Percentiles rank a stretch among this genome's conserved stretches.
Conservation (phyloP, 805 yeast species). For the Candida yuanshanica region DNA sequence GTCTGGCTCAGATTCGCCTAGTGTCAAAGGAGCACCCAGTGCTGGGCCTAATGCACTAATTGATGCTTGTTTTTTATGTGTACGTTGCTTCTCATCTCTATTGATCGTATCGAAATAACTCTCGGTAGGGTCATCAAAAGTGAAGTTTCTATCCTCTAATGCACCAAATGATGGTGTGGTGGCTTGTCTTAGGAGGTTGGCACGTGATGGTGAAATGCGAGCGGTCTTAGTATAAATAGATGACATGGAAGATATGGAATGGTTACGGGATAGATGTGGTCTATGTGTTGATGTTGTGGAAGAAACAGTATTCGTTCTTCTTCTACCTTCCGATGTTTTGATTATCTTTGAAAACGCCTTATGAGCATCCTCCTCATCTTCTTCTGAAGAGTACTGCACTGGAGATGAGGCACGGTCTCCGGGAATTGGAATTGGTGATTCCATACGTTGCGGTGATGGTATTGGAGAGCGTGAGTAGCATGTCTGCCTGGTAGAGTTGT, state of each 20-base stretch:
- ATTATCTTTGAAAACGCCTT: constrained; percentile 22
- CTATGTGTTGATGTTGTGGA: constrained; percentile 14
- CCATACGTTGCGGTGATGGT: constrained; percentile 23
- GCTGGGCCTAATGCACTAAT: constrained; percentile 22
- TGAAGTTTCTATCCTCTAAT: constrained; percentile 12
- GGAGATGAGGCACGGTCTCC: neutral
- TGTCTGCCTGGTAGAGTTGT: constrained; percentile 9
- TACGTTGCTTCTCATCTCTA: neutral
- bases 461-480: constrained; percentile 15
- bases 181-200: constrained; percentile 16
- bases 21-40: constrained; percentile 2
- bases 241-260: constrained; percentile 20
- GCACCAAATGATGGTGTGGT: constrained; percentile 15
- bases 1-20: constrained; percentile 6
- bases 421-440: constrained; percentile 12
- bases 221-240: constrained; percentile 12
- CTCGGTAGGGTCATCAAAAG: constrained; percentile 15
- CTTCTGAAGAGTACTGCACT: constrained; percentile 11
- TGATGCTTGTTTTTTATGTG: constrained; percentile 5
- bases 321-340: constrained; percentile 7
- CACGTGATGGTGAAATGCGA: constrained; percentile 19
- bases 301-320: constrained; percentile 23
- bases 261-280: constrained; percentile 14
- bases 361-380: constrained; percentile 14
- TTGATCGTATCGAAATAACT: constrained; percentile 7